phyloP scores from a whole-genome alignment of 345 rosid species.

The Iberis pinnata region DNA sequence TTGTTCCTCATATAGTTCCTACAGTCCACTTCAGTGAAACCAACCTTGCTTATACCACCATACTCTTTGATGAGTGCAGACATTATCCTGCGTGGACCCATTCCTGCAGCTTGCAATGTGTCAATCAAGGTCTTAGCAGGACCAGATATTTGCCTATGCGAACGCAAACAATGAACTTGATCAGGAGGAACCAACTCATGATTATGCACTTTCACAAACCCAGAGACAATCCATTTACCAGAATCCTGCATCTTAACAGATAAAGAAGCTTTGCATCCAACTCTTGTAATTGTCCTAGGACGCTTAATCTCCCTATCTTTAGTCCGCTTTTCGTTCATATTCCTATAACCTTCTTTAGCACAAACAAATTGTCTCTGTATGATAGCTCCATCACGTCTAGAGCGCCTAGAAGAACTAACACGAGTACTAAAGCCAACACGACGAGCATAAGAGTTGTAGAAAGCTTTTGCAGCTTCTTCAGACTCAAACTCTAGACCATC shows the following conservation, averaged over 20 bases:
- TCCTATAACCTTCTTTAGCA: conserved; percentile 62
- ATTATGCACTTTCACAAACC: conserved; percentile 47
- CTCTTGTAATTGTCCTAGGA: conserved; percentile 47
- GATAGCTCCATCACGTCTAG: conserved; percentile 60
- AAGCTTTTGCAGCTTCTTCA: conserved; percentile 60
- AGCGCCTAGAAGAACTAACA: conserved; percentile 55
- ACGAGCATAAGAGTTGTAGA: conserved; percentile 57
- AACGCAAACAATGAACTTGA: conserved; percentile 51
- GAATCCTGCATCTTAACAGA: conserved; percentile 56
- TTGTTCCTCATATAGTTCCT: conserved; percentile 54
- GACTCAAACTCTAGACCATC: conserved; percentile 64
- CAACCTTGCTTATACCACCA: conserved; percentile 55
- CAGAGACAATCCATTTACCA: conserved; percentile 54
- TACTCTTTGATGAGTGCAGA: conserved; percentile 50
- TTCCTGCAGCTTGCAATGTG: conserved; percentile 57
- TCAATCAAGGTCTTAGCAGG: conserved; percentile 59
- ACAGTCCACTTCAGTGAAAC: conserved; percentile 54
- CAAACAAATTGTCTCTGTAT: conserved; percentile 62
- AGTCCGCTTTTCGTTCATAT: conserved; percentile 51
- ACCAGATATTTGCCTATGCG: conserved; percentile 54
- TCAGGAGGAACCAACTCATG: conserved; percentile 57
- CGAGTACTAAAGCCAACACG: conserved; percentile 46
- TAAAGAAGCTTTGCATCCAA: conserved; percentile 55
- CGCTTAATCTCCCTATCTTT: conserved; percentile 60
- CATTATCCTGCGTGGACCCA: conserved; percentile 61